phyloP scores from a whole-genome alignment of 2,329 filamentous ascomycete species.

The Hysterium pulicare region DNA sequence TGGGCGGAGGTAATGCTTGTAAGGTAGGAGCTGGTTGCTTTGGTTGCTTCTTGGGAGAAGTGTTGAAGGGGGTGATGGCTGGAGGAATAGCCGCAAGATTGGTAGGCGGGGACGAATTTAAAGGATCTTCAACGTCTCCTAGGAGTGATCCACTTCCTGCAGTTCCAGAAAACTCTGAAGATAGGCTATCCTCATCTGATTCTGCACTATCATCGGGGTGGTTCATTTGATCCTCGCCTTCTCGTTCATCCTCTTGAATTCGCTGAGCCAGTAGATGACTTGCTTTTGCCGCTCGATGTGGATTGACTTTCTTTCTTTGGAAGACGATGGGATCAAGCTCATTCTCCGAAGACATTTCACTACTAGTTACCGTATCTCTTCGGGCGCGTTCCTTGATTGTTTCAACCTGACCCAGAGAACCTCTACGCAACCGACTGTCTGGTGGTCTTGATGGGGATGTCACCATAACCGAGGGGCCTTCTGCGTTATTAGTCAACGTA shows the following conservation, averaged over 20 bases:
- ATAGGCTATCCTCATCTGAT: conserved; percentile 36
- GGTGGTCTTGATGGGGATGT: conserved; percentile 54
- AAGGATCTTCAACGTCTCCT: conserved; percentile 59
- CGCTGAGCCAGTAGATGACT: conserved; percentile 53
- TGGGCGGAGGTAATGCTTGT: conserved; percentile 66
- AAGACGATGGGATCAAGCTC: conserved; percentile 68
- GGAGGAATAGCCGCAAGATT: conserved; percentile 41
- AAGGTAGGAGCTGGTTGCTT: conserved; percentile 50
- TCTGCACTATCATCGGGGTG: conserved; percentile 40
- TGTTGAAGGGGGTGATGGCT: conserved; percentile 39
- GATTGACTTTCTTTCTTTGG: conserved; percentile 60
- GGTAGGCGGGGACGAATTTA: conserved; percentile 52
- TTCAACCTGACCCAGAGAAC: conserved; percentile 69
- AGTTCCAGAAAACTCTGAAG: conserved; percentile 40
- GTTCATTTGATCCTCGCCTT: conserved; percentile 32
- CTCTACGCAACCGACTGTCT: conserved; percentile 54
- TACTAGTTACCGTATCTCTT: conserved; percentile 75
- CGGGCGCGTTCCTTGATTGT: conserved; percentile 66
- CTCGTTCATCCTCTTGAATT: conserved; percentile 48
- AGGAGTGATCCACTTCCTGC: conserved; percentile 68
- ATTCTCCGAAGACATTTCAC: conserved; percentile 79
- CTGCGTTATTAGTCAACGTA: conserved; percentile 53
- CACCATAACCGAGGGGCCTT: conserved; percentile 50
- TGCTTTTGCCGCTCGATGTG: conserved; percentile 54
- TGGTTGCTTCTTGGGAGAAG: conserved; percentile 61